Base-by-base conservation (phyloP, 2,329 filamentous ascomycete species). In the Trichoderma semiorbis region DNA sequence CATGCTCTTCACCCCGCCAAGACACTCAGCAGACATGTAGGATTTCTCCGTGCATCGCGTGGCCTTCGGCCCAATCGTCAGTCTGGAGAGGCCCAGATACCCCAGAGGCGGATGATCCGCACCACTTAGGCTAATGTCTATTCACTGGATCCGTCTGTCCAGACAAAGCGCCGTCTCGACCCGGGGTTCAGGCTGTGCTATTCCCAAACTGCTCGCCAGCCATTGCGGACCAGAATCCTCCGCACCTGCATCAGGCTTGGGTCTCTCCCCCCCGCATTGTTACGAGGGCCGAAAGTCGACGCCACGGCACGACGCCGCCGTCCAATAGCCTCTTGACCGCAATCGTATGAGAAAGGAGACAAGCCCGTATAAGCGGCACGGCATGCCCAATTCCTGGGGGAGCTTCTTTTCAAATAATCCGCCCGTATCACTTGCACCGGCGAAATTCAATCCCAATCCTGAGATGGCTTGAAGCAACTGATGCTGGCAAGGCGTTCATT, bases 11-110 rank as follows among this genome's bases (percentile, higher is more conserved):
- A 7, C 18, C 55, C 14, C 28, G 57, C 57, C 55, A 50, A 53
- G 30, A 47, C 21, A 28, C 57, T 36, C 50, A 24, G 28, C 39
- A 32, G 28, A 5, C 24, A 7, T 28, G 66, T 47, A 69, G 66
- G 66, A 69, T 69, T 69, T 69, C 66, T 69, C 66, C 66, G 66
- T 69, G 39, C 57, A 10, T 69, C 66, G 66, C 66, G 66, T 69
- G 66, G 66, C 57, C 57, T 50, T 50, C 26, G 66, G 66, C 55
- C 66, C 66, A 69, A 69, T 69, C 36, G 66, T 30, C 28, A 12
- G 34, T 2, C 66, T 61, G 53, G 18, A 47, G 24, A 47, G 26
- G 12, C 36, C 36, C 55, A 34, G 36, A n/a, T 69, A 21, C 66
- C 66, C 57, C 55, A 69, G 66, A 62, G 66, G 66, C 55, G 66